Evolutionary conservation across 1,284 basidiomycete species (phyloP).

Genomic region (Papiliotrema terrestris): DNA sequence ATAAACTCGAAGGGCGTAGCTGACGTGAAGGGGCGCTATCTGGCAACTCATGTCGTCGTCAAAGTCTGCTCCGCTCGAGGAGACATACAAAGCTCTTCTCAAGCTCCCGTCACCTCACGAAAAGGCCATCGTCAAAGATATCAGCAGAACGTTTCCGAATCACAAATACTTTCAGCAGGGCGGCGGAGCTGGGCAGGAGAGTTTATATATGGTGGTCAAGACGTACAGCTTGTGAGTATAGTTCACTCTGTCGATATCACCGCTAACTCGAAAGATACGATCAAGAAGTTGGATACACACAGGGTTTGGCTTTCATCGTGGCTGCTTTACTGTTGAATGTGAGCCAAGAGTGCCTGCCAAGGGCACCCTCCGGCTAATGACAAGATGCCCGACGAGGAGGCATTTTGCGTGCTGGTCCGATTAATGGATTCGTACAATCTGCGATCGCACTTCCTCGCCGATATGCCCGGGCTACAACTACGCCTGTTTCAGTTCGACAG

Average conservation of each 20-base stretch:
- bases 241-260: neutral
- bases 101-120: constrained; percentile 85
- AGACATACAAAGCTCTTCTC: constrained; percentile 74
- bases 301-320: constrained; percentile 92
- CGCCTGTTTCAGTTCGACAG: constrained; percentile 90
- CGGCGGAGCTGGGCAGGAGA: constrained; percentile 90
- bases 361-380: constrained; percentile 4
- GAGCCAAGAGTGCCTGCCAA: constrained; percentile 35
- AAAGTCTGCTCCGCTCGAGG: constrained; percentile 84
- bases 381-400: constrained; percentile 98
- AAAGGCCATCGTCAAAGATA: constrained; percentile 86
- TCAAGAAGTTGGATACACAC: constrained; percentile 92
- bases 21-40: constrained; percentile 76
- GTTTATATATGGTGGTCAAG: constrained; percentile 94
- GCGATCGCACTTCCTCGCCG: constrained; percentile 91
- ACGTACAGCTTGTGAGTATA: constrained; percentile 79
- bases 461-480: constrained; percentile 95
- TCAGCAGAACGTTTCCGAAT: constrained; percentile 95
- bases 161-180: constrained; percentile 87
- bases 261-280: constrained; percentile 65
- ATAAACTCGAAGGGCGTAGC: too few relatives aligned
- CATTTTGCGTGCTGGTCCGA: constrained; percentile 91
- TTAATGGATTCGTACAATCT: constrained; percentile 98
- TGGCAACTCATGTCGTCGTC: constrained; percentile 98
- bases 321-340: constrained; percentile 90